These are phyloP conservation scores for Kodamaea plutei DNA, from an alignment of 1,139 yeast species.

Conservation along the genomic window DNA sequence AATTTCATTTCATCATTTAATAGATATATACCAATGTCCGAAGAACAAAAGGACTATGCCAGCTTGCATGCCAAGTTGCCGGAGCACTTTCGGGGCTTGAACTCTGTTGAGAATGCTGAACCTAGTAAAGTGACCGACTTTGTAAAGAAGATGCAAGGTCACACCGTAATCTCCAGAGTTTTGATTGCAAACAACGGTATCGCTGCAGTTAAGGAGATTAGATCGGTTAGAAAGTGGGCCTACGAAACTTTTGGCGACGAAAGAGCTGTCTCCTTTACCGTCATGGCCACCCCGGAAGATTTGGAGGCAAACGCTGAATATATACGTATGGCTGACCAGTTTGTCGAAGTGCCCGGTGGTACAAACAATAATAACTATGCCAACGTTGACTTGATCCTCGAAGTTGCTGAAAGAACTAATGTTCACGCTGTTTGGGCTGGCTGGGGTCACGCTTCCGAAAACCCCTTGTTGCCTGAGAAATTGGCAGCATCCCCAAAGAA, in stretches of 20 bases:
- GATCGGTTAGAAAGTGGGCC: constrained; percentile 97
- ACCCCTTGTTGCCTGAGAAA: constrained; percentile 89
- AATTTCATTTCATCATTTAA: too few species aligned
- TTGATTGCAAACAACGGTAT: constrained; percentile 97
- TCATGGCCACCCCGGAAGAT: constrained; percentile 99
- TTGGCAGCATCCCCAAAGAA: constrained; percentile 86
- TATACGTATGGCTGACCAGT: constrained; percentile 98
- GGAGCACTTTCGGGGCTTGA: constrained; percentile 73
- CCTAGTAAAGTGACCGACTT: constrained; percentile 75
- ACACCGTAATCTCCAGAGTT: constrained; percentile 85
- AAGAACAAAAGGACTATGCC: constrained; percentile 27
- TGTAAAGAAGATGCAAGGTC: constrained; percentile 85
- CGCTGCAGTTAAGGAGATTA: constrained; percentile 97
- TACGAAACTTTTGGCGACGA: constrained; percentile 97
- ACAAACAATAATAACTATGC: constrained; percentile 98
- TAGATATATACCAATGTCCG: constrained; percentile 12
- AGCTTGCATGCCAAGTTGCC: constrained; percentile 47
- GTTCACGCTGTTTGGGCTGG: constrained; percentile 99
- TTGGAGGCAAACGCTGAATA: constrained; percentile 95
- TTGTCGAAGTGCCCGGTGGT: constrained; percentile 98
- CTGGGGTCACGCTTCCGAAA: constrained; percentile 99
- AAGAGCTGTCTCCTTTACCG: constrained; percentile 88
- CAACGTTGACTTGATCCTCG: constrained; percentile 94
- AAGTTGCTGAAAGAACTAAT: constrained; percentile 91
- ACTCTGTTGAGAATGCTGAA: constrained; percentile 70